Base-by-base conservation (phyloP, 2,329 filamentous ascomycete species). In the Ceratocystis diversiconidia region DNA sequence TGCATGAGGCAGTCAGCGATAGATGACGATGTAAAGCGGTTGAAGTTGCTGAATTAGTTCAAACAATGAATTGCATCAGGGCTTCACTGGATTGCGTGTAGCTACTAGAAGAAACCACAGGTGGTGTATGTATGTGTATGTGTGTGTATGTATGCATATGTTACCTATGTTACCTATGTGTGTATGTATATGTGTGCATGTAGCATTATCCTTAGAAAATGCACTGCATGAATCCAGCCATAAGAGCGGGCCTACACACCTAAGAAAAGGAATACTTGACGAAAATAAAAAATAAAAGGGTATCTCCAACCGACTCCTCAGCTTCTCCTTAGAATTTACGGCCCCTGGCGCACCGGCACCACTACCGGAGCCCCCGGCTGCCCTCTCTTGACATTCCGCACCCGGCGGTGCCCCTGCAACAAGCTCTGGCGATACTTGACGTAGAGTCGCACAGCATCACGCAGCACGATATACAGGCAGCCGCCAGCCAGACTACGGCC, bases 401-500 rank as follows among this genome's bases (percentile, higher is more conserved):
- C 78, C 68, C 76, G 77, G 64, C 83, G 78, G 57, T 80, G 79
- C 5, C 77, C 76, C 70, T 81, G 79, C 43, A 83, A 79, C 70
- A 81, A 78, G 12, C 83, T 84, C 68, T 79, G 79, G 68, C 83
- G 78, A 73, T 85, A 85, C 75, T 87, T 87, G 69, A 80, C 79
- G 71, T 85, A 88, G 28, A 88, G 74, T 66, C 78, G 76, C 62
- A 86, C 76, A 2, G 78, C 78, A 70, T 88, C 85, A 74, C 92
- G 94, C 63, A 96, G 74, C 8, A 96, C 85, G 17, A 97, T 86
- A 71, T 92, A 96, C 22, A 95, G 76, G 72, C 90, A 94, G 0
- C 94, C 94, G 1, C 94, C 94, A 0, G 94, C 81, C 2, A 99
- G 79, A 71, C 89, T 96, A 65, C 94, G 81, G 0, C 91, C 94